phyloP scores from a whole-genome alignment of 73 alveolate genomes.

The Paramecium primaurelia region DNA sequence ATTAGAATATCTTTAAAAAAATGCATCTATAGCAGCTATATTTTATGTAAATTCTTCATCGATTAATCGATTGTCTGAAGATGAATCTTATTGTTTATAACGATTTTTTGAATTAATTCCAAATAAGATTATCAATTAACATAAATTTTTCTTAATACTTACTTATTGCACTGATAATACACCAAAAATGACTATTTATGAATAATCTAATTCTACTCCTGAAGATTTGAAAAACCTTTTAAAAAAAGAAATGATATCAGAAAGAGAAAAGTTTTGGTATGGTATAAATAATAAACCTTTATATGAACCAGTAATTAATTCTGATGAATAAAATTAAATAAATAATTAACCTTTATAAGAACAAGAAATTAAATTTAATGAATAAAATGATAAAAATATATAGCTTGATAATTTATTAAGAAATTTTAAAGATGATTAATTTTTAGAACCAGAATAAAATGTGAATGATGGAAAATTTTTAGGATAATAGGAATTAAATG shows the following conservation, averaged over 20 bases:
- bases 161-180: neutral
- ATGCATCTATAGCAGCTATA: neutral
- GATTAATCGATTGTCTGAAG: neutral
- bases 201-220: neutral
- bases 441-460: neutral
- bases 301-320: neutral
- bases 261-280: neutral
- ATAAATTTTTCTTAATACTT: neutral
- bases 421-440: neutral
- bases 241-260: neutral
- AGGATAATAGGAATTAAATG: neutral
- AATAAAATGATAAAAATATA: neutral
- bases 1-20: neutral
- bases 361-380: neutral
- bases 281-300: neutral
- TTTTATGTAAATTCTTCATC: neutral
- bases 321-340: neutral
- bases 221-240: neutral
- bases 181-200: neutral
- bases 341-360: neutral
- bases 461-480: neutral
- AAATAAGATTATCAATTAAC: neutral
- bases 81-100: neutral
- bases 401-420: neutral
- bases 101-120: neutral